These are phyloP conservation scores for Cryphonectria parasitica DNA, from an alignment of 2,329 filamentous ascomycete genomes.

Conservation along the genomic window DNA sequence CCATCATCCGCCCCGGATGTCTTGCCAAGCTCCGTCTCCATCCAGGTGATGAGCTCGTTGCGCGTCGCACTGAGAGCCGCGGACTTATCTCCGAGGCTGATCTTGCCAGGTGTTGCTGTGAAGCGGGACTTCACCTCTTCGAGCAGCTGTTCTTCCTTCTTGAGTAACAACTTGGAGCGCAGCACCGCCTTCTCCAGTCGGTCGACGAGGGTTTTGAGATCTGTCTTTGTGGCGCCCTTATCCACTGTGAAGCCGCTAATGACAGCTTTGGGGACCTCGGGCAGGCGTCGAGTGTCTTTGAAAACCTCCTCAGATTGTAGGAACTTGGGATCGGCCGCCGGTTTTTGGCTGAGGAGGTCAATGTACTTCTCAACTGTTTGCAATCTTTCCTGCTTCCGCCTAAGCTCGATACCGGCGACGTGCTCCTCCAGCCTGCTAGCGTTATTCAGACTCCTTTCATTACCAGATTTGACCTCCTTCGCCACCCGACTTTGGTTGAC, in stretches of 20 bases:
- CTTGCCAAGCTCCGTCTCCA: slow-evolving; percentile 63
- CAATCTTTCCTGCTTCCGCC: slow-evolving; percentile 56
- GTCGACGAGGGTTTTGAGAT: slow-evolving; percentile 52
- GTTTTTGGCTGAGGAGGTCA: slow-evolving; percentile 54
- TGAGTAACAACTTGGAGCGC: slow-evolving; percentile 59
- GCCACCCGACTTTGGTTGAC: slow-evolving; percentile 35
- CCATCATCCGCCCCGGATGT: slow-evolving; percentile 43
- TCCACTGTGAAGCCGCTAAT: slow-evolving; percentile 54
- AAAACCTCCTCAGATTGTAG: slow-evolving; percentile 56
- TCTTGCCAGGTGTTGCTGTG: slow-evolving; percentile 41
- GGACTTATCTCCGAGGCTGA: slow-evolving; percentile 47
- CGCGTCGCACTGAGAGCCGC: slow-evolving; percentile 60
- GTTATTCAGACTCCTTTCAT: slow-evolving; percentile 11
- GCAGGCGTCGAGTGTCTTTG: slow-evolving; percentile 47
- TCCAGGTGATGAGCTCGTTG: slow-evolving; percentile 66
- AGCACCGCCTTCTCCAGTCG: slow-evolving; percentile 63
- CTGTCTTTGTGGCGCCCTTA: slow-evolving; percentile 42
- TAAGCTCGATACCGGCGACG: slow-evolving; percentile 54
- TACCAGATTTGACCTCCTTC: slow-evolving; percentile 33
- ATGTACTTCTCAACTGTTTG: slow-evolving; percentile 55
- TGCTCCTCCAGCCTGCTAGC: slow-evolving; percentile 50
- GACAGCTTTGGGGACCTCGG: slow-evolving; percentile 56
- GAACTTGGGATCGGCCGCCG: slow-evolving; percentile 54
- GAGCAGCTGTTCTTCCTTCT: slow-evolving; percentile 60
- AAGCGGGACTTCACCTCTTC: slow-evolving; percentile 49